These are phyloP conservation scores for Pyracantha coccinea DNA, from an alignment of 331 rosid species.

Conservation along the genomic window DNA sequence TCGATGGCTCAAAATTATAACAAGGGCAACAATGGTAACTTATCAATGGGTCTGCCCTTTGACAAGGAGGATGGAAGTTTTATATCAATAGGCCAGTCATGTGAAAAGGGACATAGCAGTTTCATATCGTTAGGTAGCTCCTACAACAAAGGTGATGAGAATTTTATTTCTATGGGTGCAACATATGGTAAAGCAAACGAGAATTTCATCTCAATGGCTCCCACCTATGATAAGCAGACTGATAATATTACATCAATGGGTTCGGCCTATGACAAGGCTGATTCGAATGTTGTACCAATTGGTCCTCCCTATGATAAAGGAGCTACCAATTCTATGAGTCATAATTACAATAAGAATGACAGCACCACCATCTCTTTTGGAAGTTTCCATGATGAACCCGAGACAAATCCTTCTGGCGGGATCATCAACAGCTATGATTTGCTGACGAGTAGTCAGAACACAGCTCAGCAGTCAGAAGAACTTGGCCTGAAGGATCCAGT, in stretches of 20 bases:
- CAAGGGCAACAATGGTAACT: constrained; percentile 41
- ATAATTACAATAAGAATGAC: constrained; percentile 48
- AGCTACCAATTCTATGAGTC: constrained; percentile 43
- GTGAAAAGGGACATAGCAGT: constrained; percentile 53
- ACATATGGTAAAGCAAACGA: constrained; percentile 50
- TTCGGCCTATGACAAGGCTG: constrained; percentile 46
- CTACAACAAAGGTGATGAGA: constrained; percentile 55
- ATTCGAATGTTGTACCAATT: constrained; percentile 40
- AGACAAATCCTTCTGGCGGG: constrained; percentile 53
- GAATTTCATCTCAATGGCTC: constrained; percentile 52
- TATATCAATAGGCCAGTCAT: constrained; percentile 71
- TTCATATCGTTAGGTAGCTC: constrained; percentile 56
- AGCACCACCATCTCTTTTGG: constrained; percentile 67
- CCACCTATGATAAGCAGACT: constrained; percentile 46
- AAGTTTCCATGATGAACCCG: constrained; percentile 51
- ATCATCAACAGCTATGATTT: constrained; percentile 53
- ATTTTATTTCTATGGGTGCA: constrained; percentile 53
- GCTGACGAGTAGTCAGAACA: constrained; percentile 47
- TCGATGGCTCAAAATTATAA: constrained; percentile 69
- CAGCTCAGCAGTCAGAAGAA: constrained; percentile 41
- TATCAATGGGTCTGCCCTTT: constrained; percentile 72
- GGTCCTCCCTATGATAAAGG: constrained; percentile 47
- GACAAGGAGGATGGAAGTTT: constrained; percentile 61
- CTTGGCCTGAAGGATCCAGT: constrained; percentile 42
- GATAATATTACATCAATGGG: constrained; percentile 47